Conservation (phyloP, 176 grass and related monocot species). For the Ensete glaucum region DNA sequence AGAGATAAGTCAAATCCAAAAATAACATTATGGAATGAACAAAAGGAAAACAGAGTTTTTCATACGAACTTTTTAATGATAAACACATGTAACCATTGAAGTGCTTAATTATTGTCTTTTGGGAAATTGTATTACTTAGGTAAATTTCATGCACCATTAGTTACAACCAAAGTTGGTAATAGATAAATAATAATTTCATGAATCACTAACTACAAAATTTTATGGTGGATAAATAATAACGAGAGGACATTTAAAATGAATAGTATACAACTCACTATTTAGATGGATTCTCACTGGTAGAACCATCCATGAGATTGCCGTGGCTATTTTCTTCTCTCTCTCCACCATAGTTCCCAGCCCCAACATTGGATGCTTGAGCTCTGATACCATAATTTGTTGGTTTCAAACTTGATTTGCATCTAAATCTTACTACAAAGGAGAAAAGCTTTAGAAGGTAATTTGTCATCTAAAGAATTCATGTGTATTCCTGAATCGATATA, state of each 20-base stretch:
- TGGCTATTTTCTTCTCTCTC: slow-evolving; percentile 20
- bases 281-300: slow-evolving; percentile 30
- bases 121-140: too few relatives aligned
- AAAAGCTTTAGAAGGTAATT: slow-evolving; percentile 5
- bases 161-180: neutral
- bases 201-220: neutral
- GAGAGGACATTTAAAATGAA: neutral
- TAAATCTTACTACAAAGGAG: slow-evolving; percentile 27
- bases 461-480: neutral
- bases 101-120: neutral
- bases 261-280: slow-evolving; percentile 36
- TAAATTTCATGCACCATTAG: neutral
- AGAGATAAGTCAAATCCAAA: neutral
- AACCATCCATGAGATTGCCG: slow-evolving; percentile 29
- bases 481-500: neutral
- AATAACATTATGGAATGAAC: neutral
- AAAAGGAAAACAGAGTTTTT: neutral
- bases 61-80: neutral
- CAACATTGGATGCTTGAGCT: slow-evolving; percentile 60
- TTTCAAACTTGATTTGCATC: slow-evolving; percentile 30
- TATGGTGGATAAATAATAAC: neutral
- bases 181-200: neutral
- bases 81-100: neutral
- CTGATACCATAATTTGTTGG: slow-evolving; percentile 24
- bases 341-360: slow-evolving; percentile 54